Evolutionary conservation across 306 rosid species (phyloP).

Genomic region (Trichosanthes cucumerina): DNA sequence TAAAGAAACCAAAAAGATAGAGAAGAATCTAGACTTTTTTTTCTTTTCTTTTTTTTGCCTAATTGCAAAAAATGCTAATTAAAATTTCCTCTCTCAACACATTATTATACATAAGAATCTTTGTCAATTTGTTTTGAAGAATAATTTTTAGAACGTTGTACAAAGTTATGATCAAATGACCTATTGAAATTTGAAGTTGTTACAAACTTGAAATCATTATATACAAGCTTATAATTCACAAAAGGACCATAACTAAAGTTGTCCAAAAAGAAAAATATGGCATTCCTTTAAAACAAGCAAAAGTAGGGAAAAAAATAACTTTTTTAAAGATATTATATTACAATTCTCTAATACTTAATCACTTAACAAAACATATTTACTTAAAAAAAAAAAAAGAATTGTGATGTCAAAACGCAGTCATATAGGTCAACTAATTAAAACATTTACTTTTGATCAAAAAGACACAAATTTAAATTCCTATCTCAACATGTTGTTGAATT

Average conservation of each 20-base stretch:
- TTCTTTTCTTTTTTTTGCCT: neutral
- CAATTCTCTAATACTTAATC: neutral
- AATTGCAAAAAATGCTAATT: neutral
- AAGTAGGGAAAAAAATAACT: neutral
- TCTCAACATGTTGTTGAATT: too few relatives aligned
- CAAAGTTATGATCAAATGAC: neutral
- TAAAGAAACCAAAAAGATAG: slow-evolving; percentile 13
- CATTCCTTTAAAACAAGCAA: neutral
- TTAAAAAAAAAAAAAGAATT: too few relatives aligned
- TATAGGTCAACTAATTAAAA: too few relatives aligned
- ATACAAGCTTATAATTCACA: neutral
- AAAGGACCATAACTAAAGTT: neutral
- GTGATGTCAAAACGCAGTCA: too few relatives aligned
- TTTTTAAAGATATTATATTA: neutral
- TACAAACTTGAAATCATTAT: neutral
- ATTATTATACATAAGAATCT: neutral
- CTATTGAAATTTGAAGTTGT: neutral
- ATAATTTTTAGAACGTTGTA: neutral
- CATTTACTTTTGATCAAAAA: too few relatives aligned
- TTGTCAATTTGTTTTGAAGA: neutral
- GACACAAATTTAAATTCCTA: too few relatives aligned
- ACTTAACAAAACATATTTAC: too few relatives aligned
- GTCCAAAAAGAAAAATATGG: neutral
- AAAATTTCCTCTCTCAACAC: neutral
- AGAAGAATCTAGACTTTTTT: neutral